A percentile compares a stretch with the other conserved stretches of the same genome.
These are phyloP conservation scores for Corymbia maculata DNA, from an alignment of 345 rosid species.

Conservation along the genomic window DNA sequence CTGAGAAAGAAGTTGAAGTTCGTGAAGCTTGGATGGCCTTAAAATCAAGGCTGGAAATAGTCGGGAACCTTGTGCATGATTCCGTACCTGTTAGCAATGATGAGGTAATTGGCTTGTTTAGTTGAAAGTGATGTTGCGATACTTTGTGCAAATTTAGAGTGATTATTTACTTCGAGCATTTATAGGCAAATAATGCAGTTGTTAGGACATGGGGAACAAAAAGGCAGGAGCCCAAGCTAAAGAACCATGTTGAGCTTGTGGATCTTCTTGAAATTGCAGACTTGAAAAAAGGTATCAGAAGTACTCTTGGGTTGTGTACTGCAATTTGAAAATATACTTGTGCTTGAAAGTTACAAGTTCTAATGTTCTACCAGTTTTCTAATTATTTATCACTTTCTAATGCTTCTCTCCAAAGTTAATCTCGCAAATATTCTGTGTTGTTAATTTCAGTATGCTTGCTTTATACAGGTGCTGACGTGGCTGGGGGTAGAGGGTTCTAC, in stretches of 20 bases:
- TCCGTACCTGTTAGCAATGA: conserved; percentile 67
- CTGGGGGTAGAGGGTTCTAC: conserved; percentile 87
- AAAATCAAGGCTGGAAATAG: conserved; percentile 43
- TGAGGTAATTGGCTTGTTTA: conserved; percentile 35
- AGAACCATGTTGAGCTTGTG: conserved; percentile 90
- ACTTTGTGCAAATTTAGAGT: neutral
- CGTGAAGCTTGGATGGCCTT: conserved; percentile 41
- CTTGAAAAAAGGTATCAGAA: conserved; percentile 51
- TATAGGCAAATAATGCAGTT: conserved; percentile 67
- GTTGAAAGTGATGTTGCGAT: neutral
- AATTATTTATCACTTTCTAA: neutral
- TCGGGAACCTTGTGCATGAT: conserved; percentile 90
- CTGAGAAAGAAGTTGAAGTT: conserved; percentile 65
- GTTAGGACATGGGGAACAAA: conserved; percentile 53
- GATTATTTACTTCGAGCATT: neutral
- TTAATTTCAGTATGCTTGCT: neutral
- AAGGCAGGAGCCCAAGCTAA: conserved; percentile 42
- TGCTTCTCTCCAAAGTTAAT: neutral
- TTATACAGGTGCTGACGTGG: conserved; percentile 67
- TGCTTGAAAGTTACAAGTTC: neutral
- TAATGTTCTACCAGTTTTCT: neutral
- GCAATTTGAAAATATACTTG: neutral
- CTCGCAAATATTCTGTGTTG: neutral
- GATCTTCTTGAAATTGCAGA: conserved; percentile 84
- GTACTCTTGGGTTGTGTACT: neutral